Evolutionary conservation across 108 stramenopile genomes (phyloP), one percentile per base, ranked within the genome.

Genomic region (Pseudonitzschia multistriata): DNA sequence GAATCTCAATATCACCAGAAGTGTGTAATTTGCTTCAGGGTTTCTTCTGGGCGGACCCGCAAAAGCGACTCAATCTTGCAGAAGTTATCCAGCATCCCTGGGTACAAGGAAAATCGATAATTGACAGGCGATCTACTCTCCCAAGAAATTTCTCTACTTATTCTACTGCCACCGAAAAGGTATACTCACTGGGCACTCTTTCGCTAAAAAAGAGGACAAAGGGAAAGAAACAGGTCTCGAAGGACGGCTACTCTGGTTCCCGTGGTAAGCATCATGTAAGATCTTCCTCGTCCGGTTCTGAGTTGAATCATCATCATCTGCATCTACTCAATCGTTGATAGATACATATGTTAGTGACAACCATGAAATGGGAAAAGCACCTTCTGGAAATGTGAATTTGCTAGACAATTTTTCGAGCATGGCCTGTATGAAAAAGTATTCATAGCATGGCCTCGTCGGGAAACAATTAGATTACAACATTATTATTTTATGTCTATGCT

Each of bases 41-140:
- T 29, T 92, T 97, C 78, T 65, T 97, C 15, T 63, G 55, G 70
- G 52, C 31, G 10, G 82, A 92, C 55, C 92, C 94, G 22, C 21
- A 65, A 48, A 68, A 90, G 48, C 78, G 96, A 39, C 76, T 85
- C 59, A 88, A 76, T 25, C 62, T 96, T 3, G 68, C 78, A 3
- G 83, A 95, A 69, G 77, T 95, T 14, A 71, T 86, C 47, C 66
- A 79, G 28, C 92, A 93, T 78, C 92, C 92, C 10, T 93, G 92
- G 92, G 81, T 93, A 2, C 69, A 66, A 59, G 75, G 75, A 11
- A 66, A 50, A 19, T 37, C 57, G 30, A 56, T 76, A 19, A 62
- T 25, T 0, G 21, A 36, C 40, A 14, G 37, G 7, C 27, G 39
- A 8, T 33, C 21, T 13, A 64, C 63, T 64, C 42, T 64, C 47